Evolutionary conservation across 257 asterid genomes (phyloP), one percentile per base, ranked within the genome.

Genomic region (Petunia axillaris): DNA sequence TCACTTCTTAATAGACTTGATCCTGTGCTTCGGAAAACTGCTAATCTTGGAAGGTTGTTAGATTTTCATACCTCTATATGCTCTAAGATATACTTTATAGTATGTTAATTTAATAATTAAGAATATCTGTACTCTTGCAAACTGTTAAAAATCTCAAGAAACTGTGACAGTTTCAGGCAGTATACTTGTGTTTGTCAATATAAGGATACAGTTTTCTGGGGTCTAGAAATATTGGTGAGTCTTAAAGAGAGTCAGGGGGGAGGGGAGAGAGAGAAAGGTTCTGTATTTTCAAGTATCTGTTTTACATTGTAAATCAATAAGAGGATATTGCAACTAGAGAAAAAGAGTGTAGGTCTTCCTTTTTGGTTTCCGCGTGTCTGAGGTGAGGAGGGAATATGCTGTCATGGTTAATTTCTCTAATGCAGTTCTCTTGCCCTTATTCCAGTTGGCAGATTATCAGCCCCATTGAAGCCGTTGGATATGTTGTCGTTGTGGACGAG

Each of bases 381-480:
- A 8, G 15, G 75, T 15, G 38, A n/a, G 62, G 68, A 77, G 50
- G 55, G 60, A 58, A 58, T 48, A 44, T 77, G 41, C 13, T 77
- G 60, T 40, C 73, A 25, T 35, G 43, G 74, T 38, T n/a, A 60
- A 25, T 44, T 36, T 46, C 59, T 77, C 59, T 70, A 3, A 48
- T 38, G 40, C 68, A 62, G 60, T 40, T 57, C n/a, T 64, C 36
- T 63, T 43, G 55, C 82, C 52, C 77, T 87, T 63, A 9, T 40
- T 81, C 68, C 95, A 96, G 99, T 85, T 96, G 99, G 99, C 99
- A 96, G 93, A 92, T 96, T 85, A 96, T 96, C 88, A 92, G 99
- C 84, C 99, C 99, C 78, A 91, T 90, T 85, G 99, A 94, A 85
- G 98, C 97, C 86, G 82, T 87, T 80, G 99, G 99, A 85, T 94